Evolutionary conservation across 805 yeast genomes (phyloP).

Genomic region (Candida boleticola): DNA sequence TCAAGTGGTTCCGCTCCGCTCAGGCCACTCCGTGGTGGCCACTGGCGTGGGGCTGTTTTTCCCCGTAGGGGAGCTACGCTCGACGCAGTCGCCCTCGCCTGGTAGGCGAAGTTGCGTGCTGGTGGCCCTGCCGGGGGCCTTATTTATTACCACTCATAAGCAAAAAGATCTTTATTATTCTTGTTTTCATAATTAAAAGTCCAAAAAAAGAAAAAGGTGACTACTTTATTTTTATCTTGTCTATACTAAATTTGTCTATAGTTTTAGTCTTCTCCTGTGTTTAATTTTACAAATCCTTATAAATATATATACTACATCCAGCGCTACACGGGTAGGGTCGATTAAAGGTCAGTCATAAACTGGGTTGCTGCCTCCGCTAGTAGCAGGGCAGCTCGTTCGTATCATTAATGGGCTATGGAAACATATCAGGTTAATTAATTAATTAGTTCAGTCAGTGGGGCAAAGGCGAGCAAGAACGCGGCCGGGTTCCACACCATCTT

Average conservation of each 20-base stretch:
- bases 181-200: too few species aligned
- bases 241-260: slow-evolving; percentile 1
- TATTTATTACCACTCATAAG: too few species aligned
- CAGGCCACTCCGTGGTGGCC: background rate
- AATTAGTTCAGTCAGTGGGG: too few species aligned
- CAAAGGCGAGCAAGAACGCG: too few species aligned
- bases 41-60: background rate
- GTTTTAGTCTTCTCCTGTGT: slow-evolving; percentile 2
- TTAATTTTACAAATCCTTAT: background rate
- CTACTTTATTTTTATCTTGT: background rate
- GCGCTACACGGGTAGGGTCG: background rate
- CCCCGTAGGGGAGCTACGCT: background rate
- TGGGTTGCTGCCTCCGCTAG: too few species aligned
- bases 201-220: background rate
- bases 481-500: too few species aligned
- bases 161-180: too few species aligned
- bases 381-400: too few species aligned
- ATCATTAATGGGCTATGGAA: too few species aligned
- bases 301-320: background rate
- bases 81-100: background rate
- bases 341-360: too few species aligned
- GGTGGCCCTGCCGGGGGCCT: background rate
- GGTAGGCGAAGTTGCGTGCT: too few species aligned
- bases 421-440: too few species aligned
- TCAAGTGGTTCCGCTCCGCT: background rate